Evolutionary conservation across 2,329 filamentous ascomycete genomes (phyloP).

Genomic region (Penicillium sp.): DNA sequence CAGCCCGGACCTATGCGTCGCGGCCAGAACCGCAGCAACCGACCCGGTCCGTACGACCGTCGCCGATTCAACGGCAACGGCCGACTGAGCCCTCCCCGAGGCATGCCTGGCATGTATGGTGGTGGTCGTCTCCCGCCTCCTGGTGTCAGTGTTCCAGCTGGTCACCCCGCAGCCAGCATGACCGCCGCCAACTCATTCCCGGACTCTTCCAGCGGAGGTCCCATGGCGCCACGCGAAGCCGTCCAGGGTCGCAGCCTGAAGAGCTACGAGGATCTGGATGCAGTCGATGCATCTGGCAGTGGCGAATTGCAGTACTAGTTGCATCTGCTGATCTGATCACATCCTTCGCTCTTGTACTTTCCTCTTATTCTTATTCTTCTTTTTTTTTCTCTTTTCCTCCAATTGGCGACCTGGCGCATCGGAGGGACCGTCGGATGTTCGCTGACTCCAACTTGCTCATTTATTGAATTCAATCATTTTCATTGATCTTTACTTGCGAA

Average conservation of each 20-base stretch:
- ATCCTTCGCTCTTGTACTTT: background rate
- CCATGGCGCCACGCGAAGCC: conserved; percentile 82
- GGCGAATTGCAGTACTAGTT: conserved; percentile 85
- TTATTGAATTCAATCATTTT: conserved; percentile 4
- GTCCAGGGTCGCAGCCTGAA: conserved; percentile 90
- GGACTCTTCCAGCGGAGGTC: conserved; percentile 62
- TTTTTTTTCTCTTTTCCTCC: background rate
- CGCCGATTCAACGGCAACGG: conserved; percentile 50
- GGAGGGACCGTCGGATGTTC: conserved; percentile 13
- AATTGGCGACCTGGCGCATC: conserved; percentile 18
- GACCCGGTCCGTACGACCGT: conserved; percentile 72
- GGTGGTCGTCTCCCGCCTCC: conserved; percentile 31
- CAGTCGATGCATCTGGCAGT: conserved; percentile 68
- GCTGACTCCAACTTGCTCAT: conserved; percentile 11
- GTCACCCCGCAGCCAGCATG: conserved; percentile 41
- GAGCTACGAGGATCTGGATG: conserved; percentile 96
- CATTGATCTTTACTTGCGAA: background rate
- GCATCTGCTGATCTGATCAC: background rate
- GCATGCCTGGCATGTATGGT: conserved; percentile 37
- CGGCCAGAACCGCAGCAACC: conserved; percentile 61
- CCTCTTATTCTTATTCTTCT: background rate
- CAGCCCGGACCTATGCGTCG: conserved; percentile 66
- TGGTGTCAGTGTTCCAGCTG: conserved; percentile 35
- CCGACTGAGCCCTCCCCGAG: conserved; percentile 46
- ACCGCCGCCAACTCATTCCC: conserved; percentile 46